phyloP scores from a whole-genome alignment of 2,329 filamentous ascomycete species.

The Fusarium sp. region DNA sequence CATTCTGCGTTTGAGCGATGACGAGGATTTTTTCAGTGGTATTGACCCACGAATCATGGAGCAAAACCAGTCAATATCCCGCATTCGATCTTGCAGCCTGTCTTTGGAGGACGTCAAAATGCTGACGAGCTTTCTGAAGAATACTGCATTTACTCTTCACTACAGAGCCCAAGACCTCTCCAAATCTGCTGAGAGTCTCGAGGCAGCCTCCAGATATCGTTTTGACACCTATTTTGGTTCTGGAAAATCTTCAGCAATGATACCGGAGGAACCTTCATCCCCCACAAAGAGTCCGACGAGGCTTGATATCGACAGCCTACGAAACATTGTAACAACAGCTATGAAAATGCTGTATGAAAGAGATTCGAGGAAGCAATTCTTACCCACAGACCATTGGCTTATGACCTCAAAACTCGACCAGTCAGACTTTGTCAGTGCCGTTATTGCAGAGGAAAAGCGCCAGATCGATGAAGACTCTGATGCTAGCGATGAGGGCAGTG shows the following conservation, averaged over 20 bases:
- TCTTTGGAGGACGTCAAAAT: constrained; percentile 74
- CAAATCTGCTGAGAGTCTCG: constrained; percentile 35
- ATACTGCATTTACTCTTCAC: constrained; percentile 87
- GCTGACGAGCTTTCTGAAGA: constrained; percentile 86
- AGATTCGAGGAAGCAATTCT: constrained; percentile 86
- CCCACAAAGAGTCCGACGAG: constrained; percentile 32
- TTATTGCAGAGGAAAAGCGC: constrained; percentile 87
- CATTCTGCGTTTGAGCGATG: constrained; percentile 89
- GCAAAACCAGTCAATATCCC: constrained; percentile 53
- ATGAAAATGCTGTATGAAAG: constrained; percentile 91
- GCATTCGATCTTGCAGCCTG: constrained; percentile 71
- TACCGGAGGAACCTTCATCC: neutral
- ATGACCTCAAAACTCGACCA: constrained; percentile 91
- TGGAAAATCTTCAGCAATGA: neutral
- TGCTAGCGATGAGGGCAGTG: constrained; percentile 50
- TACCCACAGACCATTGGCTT: constrained; percentile 87
- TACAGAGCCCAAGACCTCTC: constrained; percentile 76
- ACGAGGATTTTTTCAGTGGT: constrained; percentile 88
- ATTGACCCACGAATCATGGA: constrained; percentile 52
- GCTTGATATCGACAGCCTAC: constrained; percentile 78
- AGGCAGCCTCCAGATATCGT: constrained; percentile 37
- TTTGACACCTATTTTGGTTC: constrained; percentile 44
- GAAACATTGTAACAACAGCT: constrained; percentile 79
- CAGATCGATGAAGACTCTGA: constrained; percentile 64
- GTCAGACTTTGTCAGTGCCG: constrained; percentile 83